Base-by-base conservation (phyloP, 1,139 yeast genomes). In the Pneumocystis jirovecii region DNA sequence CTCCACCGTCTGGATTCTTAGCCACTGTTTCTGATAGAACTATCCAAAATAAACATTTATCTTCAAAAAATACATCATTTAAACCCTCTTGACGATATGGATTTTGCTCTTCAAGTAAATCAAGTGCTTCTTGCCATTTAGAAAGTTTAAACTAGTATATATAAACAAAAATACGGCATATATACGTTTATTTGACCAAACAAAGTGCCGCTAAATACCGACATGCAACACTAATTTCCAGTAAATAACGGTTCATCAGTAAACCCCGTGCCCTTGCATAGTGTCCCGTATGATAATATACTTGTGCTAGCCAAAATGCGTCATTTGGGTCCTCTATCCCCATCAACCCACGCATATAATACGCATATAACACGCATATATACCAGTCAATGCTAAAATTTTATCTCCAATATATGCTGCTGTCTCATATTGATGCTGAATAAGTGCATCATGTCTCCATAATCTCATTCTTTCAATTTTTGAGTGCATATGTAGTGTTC, bases 261-360 rank as follows among this genome's bases (percentile, higher is more conserved):
- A 91, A 76, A 70, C 85, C 85, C 66, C 89, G 83, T 1, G 96
- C 97, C 61, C 97, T 79, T 57, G 86, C 81, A 73, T 83, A 90
- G 72, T 88, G 84, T 15, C 95, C 93, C 68, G 84, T 81, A 64
- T 81, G 78, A 74, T 85, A 89, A 73, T 87, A 85, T 1, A 88
- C 95, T 75, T 93, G 96, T 0, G 96, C 97, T 61, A 93, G 79
- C 97, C 97, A 93, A 74, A 90, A 91, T 17, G 97, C 97, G 74
- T 93, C 97, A 72, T 87, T 88, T 19, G 96, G 87, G 72, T 91
- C 97, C 68, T 83, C 81, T 1, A 80, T 12, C n/a, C 10, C n/a
- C 15, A 2, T 37, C 40, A 12, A 31, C 7, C 40, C 2, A 37
- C 12, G 40, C 8, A 4, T 37, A 2, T 4, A 10, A 10, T 37